Evolutionary conservation across 1,284 basidiomycete species (phyloP).

Genomic region (Rhodofomes roseus): DNA sequence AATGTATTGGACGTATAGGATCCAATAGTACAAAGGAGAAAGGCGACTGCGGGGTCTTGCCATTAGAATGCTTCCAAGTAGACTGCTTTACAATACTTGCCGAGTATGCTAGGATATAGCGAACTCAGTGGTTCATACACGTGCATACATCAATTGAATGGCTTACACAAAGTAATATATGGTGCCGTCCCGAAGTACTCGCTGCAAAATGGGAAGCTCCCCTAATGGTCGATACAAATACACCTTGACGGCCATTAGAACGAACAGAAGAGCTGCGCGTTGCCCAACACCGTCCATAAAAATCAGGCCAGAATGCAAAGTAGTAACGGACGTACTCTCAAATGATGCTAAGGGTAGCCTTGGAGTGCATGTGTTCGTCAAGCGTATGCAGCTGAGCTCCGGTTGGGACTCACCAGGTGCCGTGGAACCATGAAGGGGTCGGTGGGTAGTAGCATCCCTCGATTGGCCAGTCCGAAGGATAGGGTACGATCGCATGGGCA

Average conservation of each 20-base stretch:
- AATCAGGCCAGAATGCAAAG: too few relatives aligned
- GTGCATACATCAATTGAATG: background rate
- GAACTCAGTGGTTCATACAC: background rate
- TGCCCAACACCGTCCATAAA: too few relatives aligned
- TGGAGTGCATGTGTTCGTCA: background rate
- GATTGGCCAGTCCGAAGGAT: constrained; percentile 8
- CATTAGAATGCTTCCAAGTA: background rate
- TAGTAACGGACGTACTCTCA: constrained; percentile 7
- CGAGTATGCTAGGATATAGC: constrained; percentile 1
- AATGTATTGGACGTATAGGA: background rate
- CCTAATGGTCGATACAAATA: constrained; percentile 4
- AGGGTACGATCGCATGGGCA: background rate
- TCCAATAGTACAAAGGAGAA: background rate
- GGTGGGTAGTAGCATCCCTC: constrained; percentile 4
- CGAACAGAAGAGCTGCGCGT: constrained; percentile 10
- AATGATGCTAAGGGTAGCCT: constrained; percentile 9
- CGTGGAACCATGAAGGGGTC: background rate
- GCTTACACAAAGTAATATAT: constrained; percentile 8
- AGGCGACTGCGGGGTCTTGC: background rate
- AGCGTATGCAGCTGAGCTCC: background rate
- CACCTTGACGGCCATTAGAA: constrained; percentile 6
- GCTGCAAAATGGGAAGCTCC: constrained; percentile 5
- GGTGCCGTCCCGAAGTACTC: constrained; percentile 10
- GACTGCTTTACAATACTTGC: background rate
- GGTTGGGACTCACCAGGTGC: constrained; percentile 1